phyloP scores from a whole-genome alignment of 2,329 filamentous ascomycete species.

The Fusarium dlaminii region DNA sequence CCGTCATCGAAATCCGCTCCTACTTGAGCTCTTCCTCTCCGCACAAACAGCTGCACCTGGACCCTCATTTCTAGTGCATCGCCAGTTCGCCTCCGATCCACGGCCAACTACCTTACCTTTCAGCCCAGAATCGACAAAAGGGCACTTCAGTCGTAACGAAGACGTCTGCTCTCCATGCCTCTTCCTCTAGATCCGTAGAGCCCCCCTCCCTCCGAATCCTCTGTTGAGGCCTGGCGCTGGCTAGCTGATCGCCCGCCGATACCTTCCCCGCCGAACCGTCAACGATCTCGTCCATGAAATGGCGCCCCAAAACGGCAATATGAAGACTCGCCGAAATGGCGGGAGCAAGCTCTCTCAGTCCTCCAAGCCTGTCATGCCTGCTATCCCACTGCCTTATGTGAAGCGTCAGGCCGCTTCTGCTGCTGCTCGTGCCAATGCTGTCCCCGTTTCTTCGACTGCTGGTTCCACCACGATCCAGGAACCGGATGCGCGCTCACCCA shows the following conservation, averaged over 20 bases:
- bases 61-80: conserved; percentile 37
- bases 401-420: conserved; percentile 51
- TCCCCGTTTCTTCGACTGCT: conserved; percentile 16
- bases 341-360: conserved; percentile 44
- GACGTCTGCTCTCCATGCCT: conserved; percentile 45
- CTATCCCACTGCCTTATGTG: conserved; percentile 51
- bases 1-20: conserved; percentile 20
- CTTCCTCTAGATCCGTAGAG: conserved; percentile 47
- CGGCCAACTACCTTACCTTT: conserved; percentile 12
- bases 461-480: conserved; percentile 15
- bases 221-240: conserved; percentile 40
- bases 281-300: conserved; percentile 41
- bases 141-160: conserved; percentile 18
- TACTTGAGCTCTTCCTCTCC: conserved; percentile 34
- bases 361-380: conserved; percentile 50
- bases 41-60: conserved; percentile 31
- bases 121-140: conserved; percentile 23
- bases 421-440: conserved; percentile 42
- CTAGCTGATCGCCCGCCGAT: conserved; percentile 36
- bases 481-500: not conserved
- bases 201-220: conserved; percentile 35
- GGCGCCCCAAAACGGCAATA: conserved; percentile 48
- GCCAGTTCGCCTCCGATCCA: conserved; percentile 24
- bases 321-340: conserved; percentile 46
- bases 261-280: conserved; percentile 36